Evolutionary conservation across 257 asterid species (phyloP), one percentile per base, ranked within the genome.

Genomic region (Rhazya stricta): DNA sequence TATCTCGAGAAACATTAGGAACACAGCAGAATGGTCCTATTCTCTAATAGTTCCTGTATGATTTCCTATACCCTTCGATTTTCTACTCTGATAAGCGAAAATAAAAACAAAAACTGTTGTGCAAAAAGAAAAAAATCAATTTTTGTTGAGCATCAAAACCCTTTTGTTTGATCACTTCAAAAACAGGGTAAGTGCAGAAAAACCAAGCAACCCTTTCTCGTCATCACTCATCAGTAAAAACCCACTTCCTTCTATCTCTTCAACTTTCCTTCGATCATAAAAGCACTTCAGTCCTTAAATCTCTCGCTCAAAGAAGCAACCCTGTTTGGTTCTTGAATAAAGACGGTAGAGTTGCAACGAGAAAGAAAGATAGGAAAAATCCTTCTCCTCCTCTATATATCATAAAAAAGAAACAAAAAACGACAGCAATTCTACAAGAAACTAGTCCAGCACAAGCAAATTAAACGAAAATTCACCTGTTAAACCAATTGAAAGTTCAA

Each of bases 401-500:
- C 46, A 71, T 36, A 56, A 71, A 30, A 58, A 70, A 12, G 30
- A 29, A 21, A 48, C 15, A 70, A 48, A 30, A 4, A 30, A 9
- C 27, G 1, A 51, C 1, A 18, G 23, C 25, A 39, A 65, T 29
- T 43, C 29, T 2, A 76, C 46, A 76, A 12, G 68, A 76, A 67
- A 62, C 30, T 6, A 62, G 43, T 21, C 9, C 9, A 75, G 29
- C 19, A 13, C 21, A 53, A 53, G 29, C 16, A 34, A 74, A 51
- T 19, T 21, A 41, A 29, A 43, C 11, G 16, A 48, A 62, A 65
- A 50, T 37, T 39, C 60, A 66, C 79, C 79, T 25, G n/a, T 50
- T 21, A 36, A 45, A 30, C 50, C 30, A n/a, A 65, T 50, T 60
- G 46, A 76, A 75, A 65, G 42, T 53, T 7, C 13, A 21, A 60